Conservation (phyloP, 208 protist species). For the Wallacemonas sp. region DNA sequence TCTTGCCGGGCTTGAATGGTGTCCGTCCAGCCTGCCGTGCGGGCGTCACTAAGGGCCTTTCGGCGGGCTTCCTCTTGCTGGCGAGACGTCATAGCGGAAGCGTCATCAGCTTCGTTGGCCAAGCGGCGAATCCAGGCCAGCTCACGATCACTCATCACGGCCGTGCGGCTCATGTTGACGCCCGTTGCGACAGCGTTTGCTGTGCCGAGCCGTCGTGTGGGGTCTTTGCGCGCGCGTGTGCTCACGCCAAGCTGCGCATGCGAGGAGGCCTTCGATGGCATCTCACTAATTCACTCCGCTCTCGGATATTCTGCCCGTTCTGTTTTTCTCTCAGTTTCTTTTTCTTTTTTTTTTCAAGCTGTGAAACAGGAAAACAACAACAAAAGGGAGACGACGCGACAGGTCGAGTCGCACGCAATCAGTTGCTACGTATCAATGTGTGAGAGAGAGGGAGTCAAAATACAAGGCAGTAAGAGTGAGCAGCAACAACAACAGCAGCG, state of each 20-base stretch:
- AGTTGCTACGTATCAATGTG: too few species aligned
- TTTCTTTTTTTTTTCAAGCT: not conserved
- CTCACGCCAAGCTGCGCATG: constrained; percentile 16
- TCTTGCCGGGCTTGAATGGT: constrained; percentile 68
- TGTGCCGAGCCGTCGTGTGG: constrained; percentile 58
- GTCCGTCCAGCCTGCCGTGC: constrained; percentile 62
- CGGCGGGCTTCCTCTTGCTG: constrained; percentile 28
- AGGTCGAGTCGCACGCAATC: too few species aligned
- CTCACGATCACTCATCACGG: constrained; percentile 74
- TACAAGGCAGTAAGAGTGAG: too few species aligned
- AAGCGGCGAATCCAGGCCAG: constrained; percentile 65
- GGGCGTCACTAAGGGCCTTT: constrained; percentile 40
- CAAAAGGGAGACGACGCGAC: too few species aligned
- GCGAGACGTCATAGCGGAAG: constrained; percentile 17
- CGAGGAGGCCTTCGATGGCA: not conserved
- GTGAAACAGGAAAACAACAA: too few species aligned
- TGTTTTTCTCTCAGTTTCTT: not conserved
- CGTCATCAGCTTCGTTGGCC: constrained; percentile 25
- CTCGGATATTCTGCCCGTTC: too few species aligned
- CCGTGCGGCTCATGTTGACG: constrained; percentile 46
- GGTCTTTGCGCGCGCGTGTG: constrained; percentile 69
- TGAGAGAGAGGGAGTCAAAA: too few species aligned
- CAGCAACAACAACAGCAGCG: too few species aligned
- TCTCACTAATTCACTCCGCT: too few species aligned
- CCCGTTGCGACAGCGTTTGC: constrained; percentile 86